These are phyloP conservation scores for Poronia punctata DNA, from an alignment of 495 filamentous ascomycete genomes.

Conservation along the genomic window DNA sequence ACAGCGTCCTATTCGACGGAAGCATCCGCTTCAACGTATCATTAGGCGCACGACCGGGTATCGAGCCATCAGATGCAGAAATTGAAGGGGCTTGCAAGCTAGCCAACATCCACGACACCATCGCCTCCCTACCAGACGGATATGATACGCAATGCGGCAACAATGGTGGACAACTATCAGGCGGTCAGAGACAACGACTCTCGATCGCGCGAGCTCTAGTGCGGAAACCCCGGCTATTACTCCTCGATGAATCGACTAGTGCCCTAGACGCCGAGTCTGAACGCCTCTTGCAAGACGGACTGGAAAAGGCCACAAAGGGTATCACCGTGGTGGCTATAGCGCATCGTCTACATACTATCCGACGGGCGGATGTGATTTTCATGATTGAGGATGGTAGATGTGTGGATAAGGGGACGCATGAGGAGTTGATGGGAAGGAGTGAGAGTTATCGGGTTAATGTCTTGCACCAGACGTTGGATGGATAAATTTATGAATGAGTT, in stretches of 20 bases:
- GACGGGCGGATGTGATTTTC: constrained; percentile 68
- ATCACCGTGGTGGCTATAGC: constrained; percentile 78
- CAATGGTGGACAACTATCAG: constrained; percentile 41
- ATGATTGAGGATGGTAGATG: constrained; percentile 62
- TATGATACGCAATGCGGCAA: constrained; percentile 56
- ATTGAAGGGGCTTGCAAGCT: constrained; percentile 51
- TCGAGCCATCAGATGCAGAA: constrained; percentile 39
- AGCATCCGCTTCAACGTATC: constrained; percentile 48
- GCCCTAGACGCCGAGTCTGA: constrained; percentile 72
- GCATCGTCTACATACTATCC: constrained; percentile 71
- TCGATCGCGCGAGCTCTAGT: constrained; percentile 74
- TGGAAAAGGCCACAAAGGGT: constrained; percentile 61
- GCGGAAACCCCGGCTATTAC: constrained; percentile 70
- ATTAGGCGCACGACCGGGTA: constrained; percentile 39
- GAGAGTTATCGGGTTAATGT: constrained; percentile 54
- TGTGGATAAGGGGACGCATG: constrained; percentile 62
- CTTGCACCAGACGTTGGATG: constrained; percentile 32
- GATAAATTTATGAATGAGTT: too few relatives aligned
- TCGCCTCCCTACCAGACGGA: constrained; percentile 49
- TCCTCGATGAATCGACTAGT: constrained; percentile 81
- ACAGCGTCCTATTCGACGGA: constrained; percentile 48
- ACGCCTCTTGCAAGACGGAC: constrained; percentile 59
- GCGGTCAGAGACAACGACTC: constrained; percentile 60
- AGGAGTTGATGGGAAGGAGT: constrained; percentile 52
- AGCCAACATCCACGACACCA: constrained; percentile 54